Base-by-base conservation (phyloP, 371 early-diverging fungal species). In the Lichtheimia ramosa region DNA sequence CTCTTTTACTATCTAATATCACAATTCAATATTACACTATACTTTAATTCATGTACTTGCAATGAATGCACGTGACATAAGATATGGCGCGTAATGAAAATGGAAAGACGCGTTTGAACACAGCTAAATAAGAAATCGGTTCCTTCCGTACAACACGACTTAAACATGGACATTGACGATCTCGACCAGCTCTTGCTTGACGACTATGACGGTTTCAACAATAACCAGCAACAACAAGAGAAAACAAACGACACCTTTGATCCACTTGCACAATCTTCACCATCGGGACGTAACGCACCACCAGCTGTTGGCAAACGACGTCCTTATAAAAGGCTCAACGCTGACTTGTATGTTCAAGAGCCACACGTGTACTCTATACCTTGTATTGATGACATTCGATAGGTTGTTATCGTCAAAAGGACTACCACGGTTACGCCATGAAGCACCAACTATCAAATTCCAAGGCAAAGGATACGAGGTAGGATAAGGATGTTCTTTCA, bases 391-490 rank as follows among this genome's bases (percentile, higher is more conserved):
- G 34, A 8, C 2, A 34, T 34, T 34, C 13, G 7, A 39, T 46
- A 76, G 77, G 49, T 52, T 76, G 41, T 16, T 74, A 1, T 50
- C 57, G 5, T 13, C 46, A 1, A 57, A 77, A 7, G 78, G 78
- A 8, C 16, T 78, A 43, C 41, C 58, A 3, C 41, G 66, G 27
- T 23, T 78, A 46, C 65, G 62, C 21, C 62, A 54, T 24, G 64
- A 75, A 63, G 56, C 58, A 13, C 59, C 63, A n/a, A 50, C 59
- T 24, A 34, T 78, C 15, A 42, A 54, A 15, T 78, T 78, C 40
- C 48, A 57, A 48, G 75, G 73, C 28, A 72, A 61, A 62, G 68
- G 71, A 12, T 50, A 65, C 23, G 78, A 74, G 57, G 77, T 66
- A 61, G 28, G 13, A 4, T 8, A n/a, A n/a, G n/a, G n/a, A n/a